Conservation (phyloP, 192 early-diverging fungal species). For the Phycomyces nitens region DNA sequence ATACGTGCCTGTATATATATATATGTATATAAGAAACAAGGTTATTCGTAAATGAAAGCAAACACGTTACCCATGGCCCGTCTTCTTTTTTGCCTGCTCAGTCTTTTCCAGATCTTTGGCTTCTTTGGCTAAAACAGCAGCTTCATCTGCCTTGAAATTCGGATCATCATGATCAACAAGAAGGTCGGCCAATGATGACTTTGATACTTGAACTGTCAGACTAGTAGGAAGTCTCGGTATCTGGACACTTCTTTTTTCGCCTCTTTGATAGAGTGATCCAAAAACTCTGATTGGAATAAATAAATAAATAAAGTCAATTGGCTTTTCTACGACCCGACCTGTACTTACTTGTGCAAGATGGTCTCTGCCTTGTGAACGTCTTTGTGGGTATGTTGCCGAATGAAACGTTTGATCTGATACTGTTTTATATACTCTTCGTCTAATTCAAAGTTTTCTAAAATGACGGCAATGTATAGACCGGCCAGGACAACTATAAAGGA, state of each 20-base stretch:
- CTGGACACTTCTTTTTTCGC: slow-evolving; percentile 12
- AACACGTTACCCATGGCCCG: background rate
- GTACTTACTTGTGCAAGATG: background rate
- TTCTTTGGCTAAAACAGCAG: background rate
- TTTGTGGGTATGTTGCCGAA: slow-evolving; percentile 13
- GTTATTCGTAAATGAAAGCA: background rate
- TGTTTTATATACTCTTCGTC: slow-evolving; percentile 42
- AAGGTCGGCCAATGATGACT: slow-evolving; percentile 3
- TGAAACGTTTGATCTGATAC: slow-evolving; percentile 31
- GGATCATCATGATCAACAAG: background rate
- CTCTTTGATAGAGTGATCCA: slow-evolving; percentile 11
- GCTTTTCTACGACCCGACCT: background rate
- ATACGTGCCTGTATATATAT: background rate
- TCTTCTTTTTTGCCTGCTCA: background rate
- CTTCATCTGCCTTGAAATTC: background rate
- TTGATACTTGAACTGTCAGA: slow-evolving; percentile 6
- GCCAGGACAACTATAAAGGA: slow-evolving; percentile 39
- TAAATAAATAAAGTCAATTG: background rate
- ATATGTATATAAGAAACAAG: background rate
- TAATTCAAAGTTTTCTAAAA: slow-evolving; percentile 59
- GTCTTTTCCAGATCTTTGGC: background rate
- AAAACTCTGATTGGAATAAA: slow-evolving; percentile 1
- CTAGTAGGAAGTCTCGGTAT: slow-evolving; percentile 4
- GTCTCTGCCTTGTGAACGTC: slow-evolving; percentile 11
- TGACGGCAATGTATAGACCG: slow-evolving; percentile 54